Base-by-base conservation (phyloP, 306 rosid species). In the Inga laurina region DNA sequence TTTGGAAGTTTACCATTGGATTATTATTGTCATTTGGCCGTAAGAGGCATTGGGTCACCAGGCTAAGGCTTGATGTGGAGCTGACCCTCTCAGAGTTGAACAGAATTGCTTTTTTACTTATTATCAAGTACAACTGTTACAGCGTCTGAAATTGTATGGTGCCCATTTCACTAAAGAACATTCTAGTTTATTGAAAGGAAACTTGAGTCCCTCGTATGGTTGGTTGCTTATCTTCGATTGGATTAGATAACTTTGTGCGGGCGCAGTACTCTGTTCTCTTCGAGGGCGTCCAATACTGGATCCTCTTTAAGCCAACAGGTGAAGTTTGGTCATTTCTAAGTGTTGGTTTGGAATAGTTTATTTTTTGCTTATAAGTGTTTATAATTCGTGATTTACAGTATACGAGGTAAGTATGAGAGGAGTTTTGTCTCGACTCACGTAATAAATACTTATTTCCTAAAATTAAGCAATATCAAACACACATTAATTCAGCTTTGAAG, bases 1-100 rank as follows among this genome's bases (percentile, higher is more conserved):
- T 4, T 3, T 61, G 35, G 67, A 61, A 61, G 24, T 78, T 84
- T 84, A 65, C 61, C 77, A 69, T 71, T 86, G 84, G 87, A 81
- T 85, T 79, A 61, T 6, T 41, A 6, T 74, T 15, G 79, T 19
- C 81, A 72, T 78, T 77, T 49, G 37, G 80, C 82, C 80, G 43
- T 69, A 61, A 57, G 64, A 57, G 84, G 68, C 80, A 45, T 82
- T 75, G 70, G 34, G 79, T 84, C 82, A 78, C 21, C 1, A 18
- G 59, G 59, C 8, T 52, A 52, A 52, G 0, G 21, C 21, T 18
- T 52, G 59, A 52, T 19, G 54, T 37, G 85, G 81, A 32, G 62
- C 30, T 22, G 82, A 72, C 84, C 66, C 77, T 44, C 77, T 13
- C 13, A 18, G 21, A 59, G 24, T 81, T 62, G 57, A 65, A 30